Conservation (phyloP, 441 rosid species). For the Gossypium davidsonii region DNA sequence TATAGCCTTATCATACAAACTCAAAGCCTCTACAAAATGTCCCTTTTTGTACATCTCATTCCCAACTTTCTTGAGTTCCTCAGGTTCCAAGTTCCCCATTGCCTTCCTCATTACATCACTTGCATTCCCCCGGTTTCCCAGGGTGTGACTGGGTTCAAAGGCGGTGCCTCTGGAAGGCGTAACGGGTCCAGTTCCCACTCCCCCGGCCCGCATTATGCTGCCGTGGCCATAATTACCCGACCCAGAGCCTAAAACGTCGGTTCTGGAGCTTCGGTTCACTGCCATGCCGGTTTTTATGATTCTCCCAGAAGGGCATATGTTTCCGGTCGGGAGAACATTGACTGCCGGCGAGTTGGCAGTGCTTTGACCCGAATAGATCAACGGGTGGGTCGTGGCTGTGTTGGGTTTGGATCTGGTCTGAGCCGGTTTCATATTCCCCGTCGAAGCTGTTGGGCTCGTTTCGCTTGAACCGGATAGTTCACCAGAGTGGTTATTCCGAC, state of each 20-base stretch:
- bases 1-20: constrained; percentile 66
- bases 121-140: constrained; percentile 20
- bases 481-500: constrained; percentile 36
- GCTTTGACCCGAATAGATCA: constrained; percentile 36
- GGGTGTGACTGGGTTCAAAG: constrained; percentile 18
- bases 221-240: constrained; percentile 90
- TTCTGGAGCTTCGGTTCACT: constrained; percentile 38
- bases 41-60: constrained; percentile 79
- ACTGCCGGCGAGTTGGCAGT: constrained; percentile 46
- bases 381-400: constrained; percentile 23
- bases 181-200: constrained; percentile 9
- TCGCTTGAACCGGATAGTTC: constrained; percentile 38
- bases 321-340: constrained; percentile 66
- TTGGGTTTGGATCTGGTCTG: constrained; percentile 45
- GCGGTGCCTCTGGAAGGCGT: neutral
- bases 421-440: constrained; percentile 26
- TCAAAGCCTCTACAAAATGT: constrained; percentile 64
- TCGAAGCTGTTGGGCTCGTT: constrained; percentile 30
- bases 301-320: constrained; percentile 81
- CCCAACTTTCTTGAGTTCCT: constrained; percentile 68
- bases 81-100: constrained; percentile 39
- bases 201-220: constrained; percentile 70
- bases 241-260: constrained; percentile 73
- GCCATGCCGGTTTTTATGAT: constrained; percentile 59
- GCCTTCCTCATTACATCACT: constrained; percentile 28